A percentile compares a stretch with the other conserved stretches of the same genome.
phyloP scores from a whole-genome alignment of 345 rosid species.

The Acer negundo region DNA sequence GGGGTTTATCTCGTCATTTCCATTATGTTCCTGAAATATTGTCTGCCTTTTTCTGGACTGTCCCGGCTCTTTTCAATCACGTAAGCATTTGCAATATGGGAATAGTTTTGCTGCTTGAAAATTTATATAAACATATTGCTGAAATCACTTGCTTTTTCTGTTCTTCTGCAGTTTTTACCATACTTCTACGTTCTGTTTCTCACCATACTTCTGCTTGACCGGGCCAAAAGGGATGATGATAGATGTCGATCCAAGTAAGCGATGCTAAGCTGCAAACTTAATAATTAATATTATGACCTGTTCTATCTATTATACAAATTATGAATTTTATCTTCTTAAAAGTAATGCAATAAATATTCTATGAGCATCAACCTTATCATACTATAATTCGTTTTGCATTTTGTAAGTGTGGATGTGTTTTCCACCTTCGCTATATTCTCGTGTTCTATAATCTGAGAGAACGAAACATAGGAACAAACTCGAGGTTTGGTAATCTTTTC shows the following conservation, averaged over 20 bases:
- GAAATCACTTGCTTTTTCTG: constrained; percentile 10
- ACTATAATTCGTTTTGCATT: neutral
- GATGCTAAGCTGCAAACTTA: constrained; percentile 14
- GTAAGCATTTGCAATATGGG: constrained; percentile 41
- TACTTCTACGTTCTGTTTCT: constrained; percentile 77
- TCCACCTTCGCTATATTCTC: neutral
- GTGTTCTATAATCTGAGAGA: neutral
- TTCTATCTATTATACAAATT: neutral
- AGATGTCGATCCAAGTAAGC: constrained; percentile 93
- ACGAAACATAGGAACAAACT: neutral
- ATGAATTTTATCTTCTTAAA: neutral
- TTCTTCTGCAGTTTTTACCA: constrained; percentile 71
- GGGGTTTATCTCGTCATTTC: constrained; percentile 95
- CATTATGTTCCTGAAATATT: constrained; percentile 94
- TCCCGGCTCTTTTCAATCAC: constrained; percentile 67
- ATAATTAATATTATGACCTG: neutral
- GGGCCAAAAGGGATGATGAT: constrained; percentile 96
- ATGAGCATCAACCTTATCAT: neutral
- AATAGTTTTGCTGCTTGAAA: neutral
- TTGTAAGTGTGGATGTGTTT: neutral
- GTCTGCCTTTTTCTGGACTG: constrained; percentile 88
- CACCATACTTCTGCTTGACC: constrained; percentile 87
- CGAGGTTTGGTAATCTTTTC: neutral
- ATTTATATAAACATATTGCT: neutral
- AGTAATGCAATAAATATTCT: neutral